A percentile compares a stretch with the other conserved stretches of the same genome.
phyloP scores from a whole-genome alignment of 2,329 filamentous ascomycete species.

The Sclerotinia subarctica region DNA sequence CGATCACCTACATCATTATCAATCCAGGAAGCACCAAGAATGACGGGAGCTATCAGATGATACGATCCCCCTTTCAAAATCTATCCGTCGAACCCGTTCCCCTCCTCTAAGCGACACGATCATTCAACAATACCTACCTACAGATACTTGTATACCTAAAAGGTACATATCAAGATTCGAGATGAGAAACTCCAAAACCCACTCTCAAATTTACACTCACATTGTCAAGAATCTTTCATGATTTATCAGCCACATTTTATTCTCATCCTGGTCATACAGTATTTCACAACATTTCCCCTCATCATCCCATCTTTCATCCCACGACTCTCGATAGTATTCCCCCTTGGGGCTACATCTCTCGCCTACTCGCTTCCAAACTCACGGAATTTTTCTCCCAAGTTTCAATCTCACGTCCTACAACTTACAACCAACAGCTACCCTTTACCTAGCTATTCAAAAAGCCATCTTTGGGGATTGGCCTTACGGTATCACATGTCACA shows the following conservation, averaged over 20 bases:
- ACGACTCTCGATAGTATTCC: not conserved
- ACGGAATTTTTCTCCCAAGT: not conserved
- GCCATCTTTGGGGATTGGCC: not conserved
- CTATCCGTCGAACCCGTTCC: not conserved
- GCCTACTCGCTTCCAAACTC: not conserved
- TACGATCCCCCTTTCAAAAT: not conserved
- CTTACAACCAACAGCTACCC: not conserved
- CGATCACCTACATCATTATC: not conserved
- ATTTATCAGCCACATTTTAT: slow-evolving; percentile 1
- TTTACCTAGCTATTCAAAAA: not conserved
- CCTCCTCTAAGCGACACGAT: not conserved
- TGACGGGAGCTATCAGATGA: not conserved
- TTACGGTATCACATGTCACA: not conserved
- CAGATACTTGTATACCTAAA: not conserved
- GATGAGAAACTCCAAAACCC: not conserved
- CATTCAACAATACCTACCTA: not conserved
- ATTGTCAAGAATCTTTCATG: not conserved
- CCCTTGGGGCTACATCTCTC: not conserved
- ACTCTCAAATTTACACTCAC: not conserved
- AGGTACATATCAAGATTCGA: not conserved
- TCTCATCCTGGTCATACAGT: not conserved
- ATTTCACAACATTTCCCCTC: not conserved
- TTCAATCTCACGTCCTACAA: not conserved
- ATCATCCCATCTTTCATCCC: not conserved
- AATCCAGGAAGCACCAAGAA: not conserved